Conservation (phyloP, 2,329 filamentous ascomycete species). For the Colletotrichum sp. region DNA sequence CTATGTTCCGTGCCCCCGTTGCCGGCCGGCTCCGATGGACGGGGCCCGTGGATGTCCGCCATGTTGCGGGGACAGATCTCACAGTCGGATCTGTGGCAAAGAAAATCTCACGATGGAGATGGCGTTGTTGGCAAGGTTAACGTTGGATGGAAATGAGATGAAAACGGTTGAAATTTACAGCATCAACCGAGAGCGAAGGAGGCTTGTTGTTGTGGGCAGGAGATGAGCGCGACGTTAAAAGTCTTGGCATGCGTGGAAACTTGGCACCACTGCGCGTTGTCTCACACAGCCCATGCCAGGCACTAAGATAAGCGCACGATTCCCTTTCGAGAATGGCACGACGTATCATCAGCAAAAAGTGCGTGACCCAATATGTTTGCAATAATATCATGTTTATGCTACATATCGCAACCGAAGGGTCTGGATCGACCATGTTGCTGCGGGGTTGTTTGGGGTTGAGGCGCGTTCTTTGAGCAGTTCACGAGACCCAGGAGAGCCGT, state of each 20-base stretch:
- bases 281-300: background rate
- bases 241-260: constrained; percentile 3
- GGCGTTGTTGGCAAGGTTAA: background rate
- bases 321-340: background rate
- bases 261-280: background rate
- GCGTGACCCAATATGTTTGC: background rate
- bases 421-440: background rate
- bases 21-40: background rate
- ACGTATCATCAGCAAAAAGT: background rate
- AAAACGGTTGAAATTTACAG: background rate
- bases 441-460: background rate
- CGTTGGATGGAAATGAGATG: background rate
- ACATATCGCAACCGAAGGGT: background rate
- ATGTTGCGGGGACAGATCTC: background rate
- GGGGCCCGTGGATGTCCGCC: background rate
- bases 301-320: background rate
- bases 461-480: background rate
- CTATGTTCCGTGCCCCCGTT: constrained; percentile 4
- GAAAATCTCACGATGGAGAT: background rate
- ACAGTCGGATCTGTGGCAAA: background rate
- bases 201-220: background rate
- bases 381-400: background rate
- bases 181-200: background rate
- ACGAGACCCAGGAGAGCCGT: background rate
- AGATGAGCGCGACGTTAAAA: background rate